phyloP scores from a whole-genome alignment of 352 stramenopile species.

The Globisporangium splendens region DNA sequence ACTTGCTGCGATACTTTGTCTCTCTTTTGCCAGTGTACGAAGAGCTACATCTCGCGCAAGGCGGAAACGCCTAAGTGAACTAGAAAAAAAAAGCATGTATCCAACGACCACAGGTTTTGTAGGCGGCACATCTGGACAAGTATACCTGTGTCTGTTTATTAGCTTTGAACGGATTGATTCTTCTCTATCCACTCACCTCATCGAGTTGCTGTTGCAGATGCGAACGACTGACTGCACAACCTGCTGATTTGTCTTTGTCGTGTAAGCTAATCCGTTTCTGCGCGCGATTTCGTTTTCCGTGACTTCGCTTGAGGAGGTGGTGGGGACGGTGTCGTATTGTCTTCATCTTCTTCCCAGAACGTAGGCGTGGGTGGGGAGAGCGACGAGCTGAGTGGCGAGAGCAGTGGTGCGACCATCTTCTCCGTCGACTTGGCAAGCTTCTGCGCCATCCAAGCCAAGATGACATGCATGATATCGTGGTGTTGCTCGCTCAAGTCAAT shows the following conservation, averaged over 20 bases:
- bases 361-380: neutral
- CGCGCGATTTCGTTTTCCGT: constrained; percentile 16
- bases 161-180: neutral
- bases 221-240: neutral
- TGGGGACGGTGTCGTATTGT: constrained; percentile 12
- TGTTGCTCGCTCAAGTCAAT: constrained; percentile 78
- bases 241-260: neutral
- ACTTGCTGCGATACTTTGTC: constrained; percentile 58
- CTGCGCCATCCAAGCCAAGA: constrained; percentile 75
- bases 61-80: constrained; percentile 9
- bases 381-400: constrained; percentile 32
- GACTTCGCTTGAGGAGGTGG: constrained; percentile 30
- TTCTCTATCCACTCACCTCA: neutral
- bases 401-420: constrained; percentile 55
- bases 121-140: too few relatives aligned
- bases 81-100: too few relatives aligned
- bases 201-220: too few relatives aligned
- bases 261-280: constrained; percentile 42
- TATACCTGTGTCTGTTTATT: neutral
- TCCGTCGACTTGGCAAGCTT: constrained; percentile 67
- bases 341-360: constrained; percentile 39
- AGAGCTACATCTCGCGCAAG: constrained; percentile 42
- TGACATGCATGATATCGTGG: constrained; percentile 78
- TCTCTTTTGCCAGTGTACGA: constrained; percentile 54
- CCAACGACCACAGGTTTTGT: too few relatives aligned